A percentile compares a stretch with the other conserved stretches of the same genome.
Conservation (phyloP, 345 rosid genomes). For the Dipteronia dyeriana region DNA sequence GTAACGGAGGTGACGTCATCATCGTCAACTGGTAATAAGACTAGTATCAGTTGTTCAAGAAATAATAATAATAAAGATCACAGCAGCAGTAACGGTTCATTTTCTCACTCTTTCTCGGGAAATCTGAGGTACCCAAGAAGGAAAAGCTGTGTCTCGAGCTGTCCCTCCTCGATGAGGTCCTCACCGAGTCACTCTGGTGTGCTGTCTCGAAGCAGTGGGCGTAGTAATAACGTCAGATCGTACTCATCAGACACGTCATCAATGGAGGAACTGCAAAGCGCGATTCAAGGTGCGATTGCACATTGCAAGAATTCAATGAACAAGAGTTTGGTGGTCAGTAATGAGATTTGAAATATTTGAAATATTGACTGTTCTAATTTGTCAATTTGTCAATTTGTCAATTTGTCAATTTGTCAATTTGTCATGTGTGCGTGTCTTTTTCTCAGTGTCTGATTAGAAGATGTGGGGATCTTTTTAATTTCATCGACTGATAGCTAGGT, state of each 20-base stretch:
- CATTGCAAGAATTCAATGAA: slow-evolving; percentile 88
- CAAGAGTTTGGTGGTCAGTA: slow-evolving; percentile 48
- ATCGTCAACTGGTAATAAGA: background rate
- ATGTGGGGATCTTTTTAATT: background rate
- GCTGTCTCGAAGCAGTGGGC: slow-evolving; percentile 46
- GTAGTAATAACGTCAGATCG: slow-evolving; percentile 11
- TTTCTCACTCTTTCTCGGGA: slow-evolving; percentile 82
- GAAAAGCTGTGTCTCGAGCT: slow-evolving; percentile 68
- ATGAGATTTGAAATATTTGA: slow-evolving; percentile 30
- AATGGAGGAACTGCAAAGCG: slow-evolving; percentile 89
- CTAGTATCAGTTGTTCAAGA: too few relatives aligned
- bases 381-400: background rate
- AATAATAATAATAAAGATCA: slow-evolving; percentile 18
- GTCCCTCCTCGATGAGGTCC: slow-evolving; percentile 87
- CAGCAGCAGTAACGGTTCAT: slow-evolving; percentile 23
- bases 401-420: too few relatives aligned
- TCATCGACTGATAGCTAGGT: background rate
- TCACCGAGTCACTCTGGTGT: slow-evolving; percentile 94
- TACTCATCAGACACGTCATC: slow-evolving; percentile 45
- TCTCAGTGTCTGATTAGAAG: background rate
- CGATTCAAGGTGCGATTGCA: slow-evolving; percentile 92
- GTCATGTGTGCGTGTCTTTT: background rate
- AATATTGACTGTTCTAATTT: background rate
- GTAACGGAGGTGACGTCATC: background rate
- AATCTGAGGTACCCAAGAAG: slow-evolving; percentile 73